These are phyloP conservation scores for Candida frijolesensis DNA, from an alignment of 1,139 yeast genomes.

Conservation along the genomic window DNA sequence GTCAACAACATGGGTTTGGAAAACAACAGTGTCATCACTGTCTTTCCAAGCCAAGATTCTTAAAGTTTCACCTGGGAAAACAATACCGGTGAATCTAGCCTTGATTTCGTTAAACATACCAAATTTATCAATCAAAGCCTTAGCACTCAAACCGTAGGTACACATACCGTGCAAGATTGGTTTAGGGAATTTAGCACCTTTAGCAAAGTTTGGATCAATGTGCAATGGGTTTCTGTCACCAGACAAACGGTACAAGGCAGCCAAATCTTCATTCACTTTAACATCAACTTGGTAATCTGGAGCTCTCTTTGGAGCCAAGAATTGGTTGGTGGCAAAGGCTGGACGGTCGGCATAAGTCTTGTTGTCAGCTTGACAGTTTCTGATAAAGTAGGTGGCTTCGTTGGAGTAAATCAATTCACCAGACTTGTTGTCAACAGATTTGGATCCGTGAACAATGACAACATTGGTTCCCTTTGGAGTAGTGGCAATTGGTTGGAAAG, in stretches of 20 bases:
- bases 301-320: slow-evolving; percentile 61
- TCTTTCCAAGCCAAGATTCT: slow-evolving; percentile 84
- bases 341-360: slow-evolving; percentile 50
- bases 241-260: slow-evolving; percentile 86
- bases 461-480: slow-evolving; percentile 90
- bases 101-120: slow-evolving; percentile 86
- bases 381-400: slow-evolving; percentile 83
- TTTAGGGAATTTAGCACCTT: slow-evolving; percentile 79
- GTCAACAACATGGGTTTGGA: slow-evolving; percentile 83
- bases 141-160: slow-evolving; percentile 80
- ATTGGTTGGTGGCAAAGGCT: slow-evolving; percentile 63
- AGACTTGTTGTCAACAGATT: slow-evolving; percentile 68
- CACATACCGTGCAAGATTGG: slow-evolving; percentile 96
- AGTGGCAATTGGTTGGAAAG: slow-evolving; percentile 68
- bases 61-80: slow-evolving; percentile 95
- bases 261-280: slow-evolving; percentile 72
- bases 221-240: slow-evolving; percentile 97
- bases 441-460: slow-evolving; percentile 73
- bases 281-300: slow-evolving; percentile 71
- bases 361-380: slow-evolving; percentile 77
- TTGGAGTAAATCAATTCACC: slow-evolving; percentile 76
- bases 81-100: slow-evolving; percentile 89
- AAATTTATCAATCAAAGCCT: slow-evolving; percentile 73
- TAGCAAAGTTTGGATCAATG: slow-evolving; percentile 89
- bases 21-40: slow-evolving; percentile 59